A percentile compares a stretch with the other conserved stretches of the same genome.
phyloP scores from a whole-genome alignment of 106 monocot genomes.

The Dendrobium officinale region DNA sequence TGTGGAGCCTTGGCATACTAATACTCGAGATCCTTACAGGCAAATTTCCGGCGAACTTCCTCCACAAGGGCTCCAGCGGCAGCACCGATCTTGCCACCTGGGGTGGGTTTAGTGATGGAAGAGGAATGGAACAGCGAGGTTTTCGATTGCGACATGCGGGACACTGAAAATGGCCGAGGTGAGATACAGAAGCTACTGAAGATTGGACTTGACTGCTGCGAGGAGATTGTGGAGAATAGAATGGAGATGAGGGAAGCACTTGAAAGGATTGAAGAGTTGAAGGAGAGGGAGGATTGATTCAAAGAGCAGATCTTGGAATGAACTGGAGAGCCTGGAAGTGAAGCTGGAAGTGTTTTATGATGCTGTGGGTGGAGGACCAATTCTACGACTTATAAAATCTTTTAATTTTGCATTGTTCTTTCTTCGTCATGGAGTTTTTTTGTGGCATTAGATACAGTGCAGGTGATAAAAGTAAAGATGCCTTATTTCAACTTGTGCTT shows the following conservation, averaged over 20 bases:
- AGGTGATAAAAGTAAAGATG: too few relatives aligned
- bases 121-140: constrained; percentile 33
- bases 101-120: constrained; percentile 40
- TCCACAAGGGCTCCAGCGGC: constrained; percentile 26
- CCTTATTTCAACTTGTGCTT: too few relatives aligned
- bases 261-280: constrained; percentile 33
- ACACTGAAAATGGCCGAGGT: neutral
- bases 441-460: too few relatives aligned
- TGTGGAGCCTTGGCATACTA: constrained; percentile 80
- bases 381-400: too few relatives aligned
- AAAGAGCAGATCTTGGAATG: too few relatives aligned
- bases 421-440: too few relatives aligned
- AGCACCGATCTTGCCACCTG: constrained; percentile 33
- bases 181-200: constrained; percentile 41
- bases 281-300: constrained; percentile 1
- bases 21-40: constrained; percentile 83
- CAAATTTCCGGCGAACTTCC: constrained; percentile 54
- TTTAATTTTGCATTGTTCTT: too few relatives aligned
- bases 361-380: too few relatives aligned
- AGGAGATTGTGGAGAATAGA: constrained; percentile 29
- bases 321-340: too few relatives aligned
- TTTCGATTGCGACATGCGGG: constrained; percentile 20
- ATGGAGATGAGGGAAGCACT: constrained; percentile 30
- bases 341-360: too few relatives aligned
- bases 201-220: constrained; percentile 47